A percentile compares a stretch with the other conserved stretches of the same genome.
Conservation (phyloP, 2,329 filamentous ascomycete genomes). For the Trichoderma afroharzianum region DNA sequence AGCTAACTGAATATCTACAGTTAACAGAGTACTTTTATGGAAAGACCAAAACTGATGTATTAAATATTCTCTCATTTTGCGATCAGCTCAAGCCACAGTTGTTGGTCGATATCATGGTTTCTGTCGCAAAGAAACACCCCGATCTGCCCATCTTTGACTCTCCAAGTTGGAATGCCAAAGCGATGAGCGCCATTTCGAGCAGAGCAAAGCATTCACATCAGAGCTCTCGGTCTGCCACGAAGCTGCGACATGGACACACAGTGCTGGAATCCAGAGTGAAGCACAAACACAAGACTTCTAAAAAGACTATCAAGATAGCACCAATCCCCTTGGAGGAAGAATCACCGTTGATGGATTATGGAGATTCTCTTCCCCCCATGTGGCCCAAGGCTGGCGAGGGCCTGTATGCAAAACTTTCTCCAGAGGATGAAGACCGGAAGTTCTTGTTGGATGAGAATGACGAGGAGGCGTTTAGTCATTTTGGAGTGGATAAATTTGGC, state of each 20-base stretch:
- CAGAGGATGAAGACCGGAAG: conserved; percentile 36
- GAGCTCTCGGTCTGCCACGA: conserved; percentile 1
- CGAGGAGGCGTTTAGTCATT: conserved; percentile 43
- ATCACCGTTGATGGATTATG: conserved; percentile 28
- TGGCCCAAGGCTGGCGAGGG: conserved; percentile 41
- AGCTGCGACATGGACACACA: conserved; percentile 31
- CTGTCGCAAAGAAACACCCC: conserved; percentile 41
- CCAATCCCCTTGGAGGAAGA: conserved; percentile 28
- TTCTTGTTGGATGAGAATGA: conserved; percentile 39
- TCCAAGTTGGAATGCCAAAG: conserved; percentile 37
- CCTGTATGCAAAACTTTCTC: conserved; percentile 36
- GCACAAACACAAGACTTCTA: conserved; percentile 31
- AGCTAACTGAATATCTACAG: conserved; percentile 23
- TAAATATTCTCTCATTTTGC: conserved; percentile 40
- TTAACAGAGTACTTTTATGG: conserved; percentile 38
- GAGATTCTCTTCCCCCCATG: conserved; percentile 35
- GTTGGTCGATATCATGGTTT: conserved; percentile 40
- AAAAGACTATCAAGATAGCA: conserved; percentile 33
- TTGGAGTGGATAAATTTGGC: conserved; percentile 38
- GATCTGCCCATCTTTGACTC: conserved; percentile 42
- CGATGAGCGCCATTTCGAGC: conserved; percentile 3
- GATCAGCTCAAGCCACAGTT: conserved; percentile 41
- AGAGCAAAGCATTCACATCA: conserved; percentile 11
- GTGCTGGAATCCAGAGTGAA: conserved; percentile 27
- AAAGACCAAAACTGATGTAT: conserved; percentile 36